Evolutionary conservation across 345 rosid genomes (phyloP), one percentile per base, ranked within the genome.

Genomic region (Pugionium dolabratum): DNA sequence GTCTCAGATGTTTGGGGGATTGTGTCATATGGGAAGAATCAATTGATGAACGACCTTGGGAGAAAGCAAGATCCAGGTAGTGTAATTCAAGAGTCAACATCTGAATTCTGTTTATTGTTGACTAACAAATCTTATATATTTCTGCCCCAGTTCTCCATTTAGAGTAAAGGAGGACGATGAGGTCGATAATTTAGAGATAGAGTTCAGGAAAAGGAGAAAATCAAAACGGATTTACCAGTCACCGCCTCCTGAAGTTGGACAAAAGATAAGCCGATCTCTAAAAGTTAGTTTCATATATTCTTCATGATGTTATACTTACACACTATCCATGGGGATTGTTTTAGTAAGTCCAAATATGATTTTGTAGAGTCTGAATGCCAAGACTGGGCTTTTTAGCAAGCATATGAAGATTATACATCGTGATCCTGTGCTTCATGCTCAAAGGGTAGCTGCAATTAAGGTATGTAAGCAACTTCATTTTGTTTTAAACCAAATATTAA

Each of bases 1-100:
- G 98, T 76, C 59, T 11, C 9, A 84, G 74, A 54, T 92, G 97
- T 79, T 82, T 71, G 56, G 98, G 98, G 10, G 98, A 92, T 56
- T 81, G 98, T 70, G 98, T 92, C 35, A 80, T 87, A 67, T 92
- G 98, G 98, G 91, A 87, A 76, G 98, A 92, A 83, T 86, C 91
- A 36, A 86, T 89, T 33, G 98, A 92, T 43, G 98, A 92, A 75
- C 82, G 66, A 67, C 97, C 97, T 41, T 89, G 98, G 98, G 98
- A 92, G 81, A 87, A 83, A 70, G 98, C 97, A 52, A 88, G 82
- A 59, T 92, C 94, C 32, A 82, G 79, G 98, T 92, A 81, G 69
- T 39, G 10, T 76, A 40, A 50, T 69, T 55, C 26, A 28, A 33
- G 59, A 36, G 31, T 9, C 43, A 4, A 43, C 9, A 7, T 62